Conservation (phyloP, 2,329 filamentous ascomycete genomes). For the Arthrinium puccinioides region DNA sequence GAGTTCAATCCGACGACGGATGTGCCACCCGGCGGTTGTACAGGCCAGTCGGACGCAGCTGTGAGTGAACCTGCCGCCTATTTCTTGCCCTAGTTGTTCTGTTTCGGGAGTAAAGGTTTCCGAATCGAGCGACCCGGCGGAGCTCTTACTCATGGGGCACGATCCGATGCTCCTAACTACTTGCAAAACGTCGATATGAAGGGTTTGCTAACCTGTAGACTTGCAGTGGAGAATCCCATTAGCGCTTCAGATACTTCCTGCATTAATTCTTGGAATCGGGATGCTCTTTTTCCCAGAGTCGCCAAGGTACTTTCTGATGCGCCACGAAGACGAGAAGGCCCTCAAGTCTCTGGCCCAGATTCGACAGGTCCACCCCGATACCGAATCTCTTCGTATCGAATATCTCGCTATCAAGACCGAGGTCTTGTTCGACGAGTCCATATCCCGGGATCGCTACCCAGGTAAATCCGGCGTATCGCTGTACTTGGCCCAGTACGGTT, state of each 20-base stretch:
- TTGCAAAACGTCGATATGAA: no score
- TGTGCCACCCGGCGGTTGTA: slow-evolving; percentile 31
- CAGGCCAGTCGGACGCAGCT: slow-evolving; percentile 33
- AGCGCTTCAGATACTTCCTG: slow-evolving; percentile 45
- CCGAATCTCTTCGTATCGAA: slow-evolving; percentile 21
- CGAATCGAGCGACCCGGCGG: no score
- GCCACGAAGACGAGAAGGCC: slow-evolving; percentile 21
- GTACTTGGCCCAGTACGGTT: slow-evolving; percentile 22
- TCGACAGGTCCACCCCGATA: slow-evolving; percentile 23
- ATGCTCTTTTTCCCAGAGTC: slow-evolving; percentile 21
- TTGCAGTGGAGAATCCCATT: slow-evolving; percentile 43
- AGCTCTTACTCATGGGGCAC: no score
- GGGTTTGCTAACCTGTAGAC: no score
- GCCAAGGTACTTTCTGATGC: slow-evolving; percentile 26
- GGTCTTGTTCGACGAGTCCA: slow-evolving; percentile 26
- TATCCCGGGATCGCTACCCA: slow-evolving; percentile 19
- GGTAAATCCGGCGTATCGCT: slow-evolving; percentile 21
- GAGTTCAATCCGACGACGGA: slow-evolving; percentile 35
- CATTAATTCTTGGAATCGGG: slow-evolving; percentile 25
- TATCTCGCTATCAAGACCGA: slow-evolving; percentile 29
- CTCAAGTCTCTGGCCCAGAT: slow-evolving; percentile 22
- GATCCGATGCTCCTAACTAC: no score
- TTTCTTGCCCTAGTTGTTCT: no score
- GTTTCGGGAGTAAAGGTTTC: no score
- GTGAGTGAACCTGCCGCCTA: no score